Conservation (phyloP, 768 basidiomycete species). For the Epithele typhae region DNA sequence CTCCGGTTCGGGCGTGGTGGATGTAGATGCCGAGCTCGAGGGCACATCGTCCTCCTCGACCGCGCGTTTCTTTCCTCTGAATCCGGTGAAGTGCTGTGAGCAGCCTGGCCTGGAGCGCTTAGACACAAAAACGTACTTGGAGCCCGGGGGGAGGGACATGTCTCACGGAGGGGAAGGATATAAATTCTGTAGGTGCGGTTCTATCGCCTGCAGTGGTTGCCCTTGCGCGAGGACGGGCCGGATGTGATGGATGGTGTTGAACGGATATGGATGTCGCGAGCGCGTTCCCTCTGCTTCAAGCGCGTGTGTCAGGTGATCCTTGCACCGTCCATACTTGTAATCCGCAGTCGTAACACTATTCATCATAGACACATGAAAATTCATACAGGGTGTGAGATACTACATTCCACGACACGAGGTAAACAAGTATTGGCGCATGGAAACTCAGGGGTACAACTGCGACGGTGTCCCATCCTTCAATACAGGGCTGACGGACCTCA, state of each 20-base stretch:
- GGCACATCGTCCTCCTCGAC: slow-evolving; percentile 24
- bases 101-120: too few species aligned
- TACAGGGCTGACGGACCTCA: too few species aligned
- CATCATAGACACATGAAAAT: too few species aligned
- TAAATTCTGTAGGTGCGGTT: not conserved
- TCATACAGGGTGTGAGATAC: too few species aligned
- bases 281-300: not conserved
- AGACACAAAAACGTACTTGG: slow-evolving; percentile 25
- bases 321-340: too few species aligned
- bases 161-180: slow-evolving; percentile 17
- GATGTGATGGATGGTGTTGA: slow-evolving; percentile 21
- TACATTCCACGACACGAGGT: too few species aligned
- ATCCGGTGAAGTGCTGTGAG: not conserved
- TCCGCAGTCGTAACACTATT: too few species aligned
- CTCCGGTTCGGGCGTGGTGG: slow-evolving; percentile 29
- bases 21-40: slow-evolving; percentile 31
- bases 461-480: too few species aligned
- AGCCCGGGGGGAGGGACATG: slow-evolving; percentile 13
- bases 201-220: not conserved
- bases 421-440: too few species aligned
- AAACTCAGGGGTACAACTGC: too few species aligned
- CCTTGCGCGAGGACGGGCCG: slow-evolving; percentile 2
- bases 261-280: slow-evolving; percentile 12
- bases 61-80: slow-evolving; percentile 49
- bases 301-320: slow-evolving; percentile 10